Evolutionary conservation across 1,284 basidiomycete species (phyloP).

Genomic region (Porodaedalea pini): DNA sequence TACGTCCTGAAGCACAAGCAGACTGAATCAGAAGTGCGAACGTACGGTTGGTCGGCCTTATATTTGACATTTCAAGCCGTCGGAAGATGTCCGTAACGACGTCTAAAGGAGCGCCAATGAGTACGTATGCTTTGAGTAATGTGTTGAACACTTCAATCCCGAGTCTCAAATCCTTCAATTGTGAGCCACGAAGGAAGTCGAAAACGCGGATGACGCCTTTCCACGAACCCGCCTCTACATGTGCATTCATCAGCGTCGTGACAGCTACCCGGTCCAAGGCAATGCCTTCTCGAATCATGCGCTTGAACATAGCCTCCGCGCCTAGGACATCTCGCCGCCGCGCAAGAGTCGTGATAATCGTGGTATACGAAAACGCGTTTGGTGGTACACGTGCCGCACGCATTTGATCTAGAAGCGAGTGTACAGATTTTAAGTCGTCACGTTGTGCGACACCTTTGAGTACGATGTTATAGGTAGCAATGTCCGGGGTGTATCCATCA

Average conservation of each 20-base stretch:
- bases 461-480: slow-evolving; percentile 57
- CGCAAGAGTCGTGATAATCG: slow-evolving; percentile 68
- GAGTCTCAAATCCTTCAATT: slow-evolving; percentile 35
- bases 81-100: slow-evolving; percentile 66
- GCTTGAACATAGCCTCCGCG: slow-evolving; percentile 67
- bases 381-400: slow-evolving; percentile 46
- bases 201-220: slow-evolving; percentile 68
- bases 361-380: slow-evolving; percentile 59
- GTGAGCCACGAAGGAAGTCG: slow-evolving; percentile 55
- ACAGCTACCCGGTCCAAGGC: slow-evolving; percentile 63
- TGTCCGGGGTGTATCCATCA: slow-evolving; percentile 49
- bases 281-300: slow-evolving; percentile 59
- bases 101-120: slow-evolving; percentile 73
- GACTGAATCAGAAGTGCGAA: slow-evolving; percentile 82
- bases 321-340: slow-evolving; percentile 61
- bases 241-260: slow-evolving; percentile 76
- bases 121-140: slow-evolving; percentile 82
- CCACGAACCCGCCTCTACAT: slow-evolving; percentile 83
- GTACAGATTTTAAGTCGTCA: slow-evolving; percentile 55
- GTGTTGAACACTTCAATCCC: slow-evolving; percentile 69
- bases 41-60: slow-evolving; percentile 61
- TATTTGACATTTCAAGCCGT: slow-evolving; percentile 45
- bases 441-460: slow-evolving; percentile 57
- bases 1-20: slow-evolving; percentile 72
- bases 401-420: slow-evolving; percentile 63